These are phyloP conservation scores for Fonsecaea monophora DNA, from an alignment of 2,329 filamentous ascomycete genomes.

Conservation along the genomic window DNA sequence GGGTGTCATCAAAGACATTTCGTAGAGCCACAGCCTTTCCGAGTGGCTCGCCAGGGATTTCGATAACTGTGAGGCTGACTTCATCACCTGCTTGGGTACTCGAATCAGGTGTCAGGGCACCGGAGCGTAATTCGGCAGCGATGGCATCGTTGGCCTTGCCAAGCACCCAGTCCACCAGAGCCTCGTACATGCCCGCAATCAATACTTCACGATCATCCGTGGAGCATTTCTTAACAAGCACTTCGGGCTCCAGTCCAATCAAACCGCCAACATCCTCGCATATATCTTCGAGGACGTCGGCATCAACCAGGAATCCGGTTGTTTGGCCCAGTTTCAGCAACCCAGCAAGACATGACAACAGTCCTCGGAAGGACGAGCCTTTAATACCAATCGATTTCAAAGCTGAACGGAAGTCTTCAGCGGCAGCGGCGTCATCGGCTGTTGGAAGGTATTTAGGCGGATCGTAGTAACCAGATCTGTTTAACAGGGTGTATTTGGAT, in stretches of 20 bases:
- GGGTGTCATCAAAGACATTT: conserved; percentile 88
- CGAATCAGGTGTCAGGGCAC: conserved; percentile 37
- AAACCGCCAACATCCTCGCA: conserved; percentile 90
- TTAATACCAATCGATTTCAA: conserved; percentile 94
- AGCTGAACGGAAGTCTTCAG: conserved; percentile 87
- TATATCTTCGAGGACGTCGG: conserved; percentile 80
- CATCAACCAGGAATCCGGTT: conserved; percentile 81
- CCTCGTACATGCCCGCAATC: conserved; percentile 88
- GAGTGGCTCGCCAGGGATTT: conserved; percentile 78
- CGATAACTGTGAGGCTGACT: conserved; percentile 86
- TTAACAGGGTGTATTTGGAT: conserved; percentile 77
- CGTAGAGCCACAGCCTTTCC: conserved; percentile 89
- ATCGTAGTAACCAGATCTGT: conserved; percentile 81
- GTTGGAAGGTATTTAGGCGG: conserved; percentile 89
- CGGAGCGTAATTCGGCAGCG: conserved; percentile 70
- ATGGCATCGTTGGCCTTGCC: conserved; percentile 87
- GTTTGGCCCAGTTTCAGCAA: conserved; percentile 92
- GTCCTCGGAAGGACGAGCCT: conserved; percentile 77
- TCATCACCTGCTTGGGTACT: conserved; percentile 76
- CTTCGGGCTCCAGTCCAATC: conserved; percentile 83
- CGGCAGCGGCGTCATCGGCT: conserved; percentile 88
- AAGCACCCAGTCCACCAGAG: conserved; percentile 93
- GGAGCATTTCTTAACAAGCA: conserved; percentile 77
- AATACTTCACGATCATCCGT: conserved; percentile 84
- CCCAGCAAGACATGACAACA: conserved; percentile 85